Percentiles rank a stretch among this genome's conserved stretches.
phyloP scores from a whole-genome alignment of 2,329 filamentous ascomycete genomes.

The Cytospora mali region DNA sequence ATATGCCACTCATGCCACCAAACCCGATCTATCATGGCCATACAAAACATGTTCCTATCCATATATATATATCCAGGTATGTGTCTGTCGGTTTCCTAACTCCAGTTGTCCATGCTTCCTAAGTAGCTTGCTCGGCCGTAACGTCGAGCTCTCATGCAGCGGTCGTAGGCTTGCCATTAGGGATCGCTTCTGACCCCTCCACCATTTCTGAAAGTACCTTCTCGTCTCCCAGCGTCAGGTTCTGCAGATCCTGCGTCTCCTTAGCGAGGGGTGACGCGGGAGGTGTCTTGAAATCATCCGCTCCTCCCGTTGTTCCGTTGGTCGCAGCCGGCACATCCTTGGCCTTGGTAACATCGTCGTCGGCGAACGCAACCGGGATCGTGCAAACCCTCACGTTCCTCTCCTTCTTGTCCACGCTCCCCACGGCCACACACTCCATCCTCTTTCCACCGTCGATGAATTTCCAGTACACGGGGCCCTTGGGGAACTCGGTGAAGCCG shows the following conservation, averaged over 20 bases:
- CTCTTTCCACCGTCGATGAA: constrained; percentile 48
- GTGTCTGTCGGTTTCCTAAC: constrained; percentile 9
- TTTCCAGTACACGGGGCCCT: constrained; percentile 61
- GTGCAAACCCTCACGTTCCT: constrained; percentile 54
- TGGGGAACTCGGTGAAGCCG: constrained; percentile 55
- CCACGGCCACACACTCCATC: constrained; percentile 57
- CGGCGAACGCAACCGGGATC: constrained; percentile 41
- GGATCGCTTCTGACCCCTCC: constrained; percentile 6
- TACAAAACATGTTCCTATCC: background rate
- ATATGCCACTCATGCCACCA: background rate
- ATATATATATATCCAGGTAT: background rate
- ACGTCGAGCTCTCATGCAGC: constrained; percentile 6
- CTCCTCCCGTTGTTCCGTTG: constrained; percentile 18
- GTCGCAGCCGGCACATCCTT: constrained; percentile 16
- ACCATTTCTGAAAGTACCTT: constrained; percentile 32
- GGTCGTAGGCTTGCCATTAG: constrained; percentile 16
- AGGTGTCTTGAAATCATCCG: constrained; percentile 17
- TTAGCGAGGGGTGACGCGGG: constrained; percentile 12
- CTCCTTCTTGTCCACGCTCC: constrained; percentile 48
- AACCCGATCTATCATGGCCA: background rate
- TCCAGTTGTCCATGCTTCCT: background rate
- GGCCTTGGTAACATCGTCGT: constrained; percentile 24
- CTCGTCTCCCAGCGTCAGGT: constrained; percentile 11
- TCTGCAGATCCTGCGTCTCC: constrained; percentile 28
- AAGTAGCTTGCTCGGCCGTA: background rate